phyloP scores from a whole-genome alignment of 805 yeast genomes.

The Pichia sporocuriosa region DNA sequence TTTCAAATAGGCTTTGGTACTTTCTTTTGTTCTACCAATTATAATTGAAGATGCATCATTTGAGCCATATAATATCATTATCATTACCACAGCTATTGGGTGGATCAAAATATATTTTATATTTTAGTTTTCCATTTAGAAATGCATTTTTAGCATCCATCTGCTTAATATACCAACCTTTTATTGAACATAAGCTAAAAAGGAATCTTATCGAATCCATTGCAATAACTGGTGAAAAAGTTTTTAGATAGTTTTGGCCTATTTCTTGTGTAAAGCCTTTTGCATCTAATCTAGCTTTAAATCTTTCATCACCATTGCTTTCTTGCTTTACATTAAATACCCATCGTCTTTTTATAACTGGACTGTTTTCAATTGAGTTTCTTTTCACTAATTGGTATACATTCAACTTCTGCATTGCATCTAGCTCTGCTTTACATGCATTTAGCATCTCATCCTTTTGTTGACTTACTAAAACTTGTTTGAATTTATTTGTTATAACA shows the following conservation, averaged over 20 bases:
- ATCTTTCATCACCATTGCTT: conserved; percentile 2
- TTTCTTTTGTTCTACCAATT: too few relatives aligned
- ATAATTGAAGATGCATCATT: conserved; percentile 5
- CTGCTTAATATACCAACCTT: conserved; percentile 2
- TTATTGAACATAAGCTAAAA: background rate
- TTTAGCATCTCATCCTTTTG: too few relatives aligned
- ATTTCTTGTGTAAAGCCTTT: conserved; percentile 8
- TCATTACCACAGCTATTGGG: conserved; percentile 1
- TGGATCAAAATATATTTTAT: conserved; percentile 6
- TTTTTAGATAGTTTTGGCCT: conserved; percentile 8
- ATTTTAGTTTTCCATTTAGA: conserved; percentile 9
- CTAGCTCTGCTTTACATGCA: too few relatives aligned
- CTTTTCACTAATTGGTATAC: too few relatives aligned
- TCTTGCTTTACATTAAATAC: too few relatives aligned
- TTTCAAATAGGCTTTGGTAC: background rate
- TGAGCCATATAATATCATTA: conserved; percentile 3
- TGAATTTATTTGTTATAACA: too few relatives aligned
- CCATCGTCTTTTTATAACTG: too few relatives aligned
- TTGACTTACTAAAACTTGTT: too few relatives aligned
- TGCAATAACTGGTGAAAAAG: conserved; percentile 7
- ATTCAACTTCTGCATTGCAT: too few relatives aligned
- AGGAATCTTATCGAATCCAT: conserved; percentile 6
- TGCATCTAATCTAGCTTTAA: conserved; percentile 10
- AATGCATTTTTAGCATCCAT: conserved; percentile 13
- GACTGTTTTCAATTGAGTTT: too few relatives aligned